Conservation (phyloP, 2,329 filamentous ascomycete species). For the Neonectria punicea region DNA sequence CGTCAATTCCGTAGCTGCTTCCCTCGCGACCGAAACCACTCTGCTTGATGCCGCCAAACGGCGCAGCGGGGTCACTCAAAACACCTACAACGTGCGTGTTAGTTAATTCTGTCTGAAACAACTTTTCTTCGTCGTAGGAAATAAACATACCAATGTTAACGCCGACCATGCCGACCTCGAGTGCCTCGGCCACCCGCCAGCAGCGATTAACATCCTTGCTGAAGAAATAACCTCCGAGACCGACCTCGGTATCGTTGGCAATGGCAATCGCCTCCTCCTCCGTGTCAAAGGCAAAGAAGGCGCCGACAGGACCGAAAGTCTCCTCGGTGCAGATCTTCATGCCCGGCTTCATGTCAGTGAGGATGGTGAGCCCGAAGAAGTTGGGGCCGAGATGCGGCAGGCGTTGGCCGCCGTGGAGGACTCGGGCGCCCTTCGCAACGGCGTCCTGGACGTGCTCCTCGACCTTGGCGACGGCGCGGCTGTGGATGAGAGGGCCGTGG, state of each 20-base stretch:
- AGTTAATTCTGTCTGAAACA: conserved; percentile 12
- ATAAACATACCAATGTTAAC: conserved; percentile 43
- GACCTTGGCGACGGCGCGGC: conserved; percentile 71
- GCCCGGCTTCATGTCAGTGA: conserved; percentile 72
- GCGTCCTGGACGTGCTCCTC: conserved; percentile 72
- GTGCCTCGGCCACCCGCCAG: conserved; percentile 55
- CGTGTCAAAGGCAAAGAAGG: conserved; percentile 74
- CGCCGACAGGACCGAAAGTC: conserved; percentile 78
- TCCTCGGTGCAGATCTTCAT: conserved; percentile 76
- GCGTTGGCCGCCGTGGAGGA: conserved; percentile 67
- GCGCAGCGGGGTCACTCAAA: conserved; percentile 62
- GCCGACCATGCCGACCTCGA: conserved; percentile 58
- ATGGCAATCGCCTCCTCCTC: conserved; percentile 74
- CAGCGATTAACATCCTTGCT: conserved; percentile 54
- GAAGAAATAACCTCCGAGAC: conserved; percentile 79
- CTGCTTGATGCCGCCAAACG: conserved; percentile 82
- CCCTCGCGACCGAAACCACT: conserved; percentile 82
- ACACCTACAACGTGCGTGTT: conserved; percentile 44
- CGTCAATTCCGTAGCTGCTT: conserved; percentile 76
- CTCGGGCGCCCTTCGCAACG: conserved; percentile 67
- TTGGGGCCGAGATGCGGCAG: conserved; percentile 70
- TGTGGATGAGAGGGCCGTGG: conserved; percentile 72
- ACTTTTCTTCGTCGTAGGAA: background rate
- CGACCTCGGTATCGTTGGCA: conserved; percentile 74
- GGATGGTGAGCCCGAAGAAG: conserved; percentile 76